Base-by-base conservation (phyloP, 805 yeast genomes). In the Nakazawaea pomicola region DNA sequence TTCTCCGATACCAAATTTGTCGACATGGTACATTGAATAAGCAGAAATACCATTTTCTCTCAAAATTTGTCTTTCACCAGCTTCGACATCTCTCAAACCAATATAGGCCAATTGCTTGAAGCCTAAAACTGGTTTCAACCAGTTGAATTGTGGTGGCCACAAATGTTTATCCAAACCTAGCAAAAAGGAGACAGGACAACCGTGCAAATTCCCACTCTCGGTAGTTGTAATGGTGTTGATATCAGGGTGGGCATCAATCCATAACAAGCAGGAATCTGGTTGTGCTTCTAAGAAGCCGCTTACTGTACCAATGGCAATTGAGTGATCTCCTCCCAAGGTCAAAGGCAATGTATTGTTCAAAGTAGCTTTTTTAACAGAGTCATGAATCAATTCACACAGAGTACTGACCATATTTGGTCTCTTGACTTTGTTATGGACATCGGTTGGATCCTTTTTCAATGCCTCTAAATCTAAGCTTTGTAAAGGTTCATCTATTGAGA, bases 221-320 rank as follows among this genome's bases (percentile, higher is more conserved):
- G 97, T 80, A 7, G 88, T 78, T 27, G 70, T 68, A 9, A 96
- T 86, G 1, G 97, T 83, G 68, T 93, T 93, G 58, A 93, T 83
- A 61, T 91, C 99, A 15, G 98, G 96, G 61, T 91, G 99, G 0
- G 99, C 99, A 64, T 91, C 99, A 52, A 91, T 83, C 99, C 99
- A 91, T 47, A 91, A 59, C 29, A 91, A 70, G 54, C 95, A 89
- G 20, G 95, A 88, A 51, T 90, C 88, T 15, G 96, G 96, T 58
- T 83, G 70, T 49, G 76, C 74, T 14, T 76, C 77, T 47, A 88
- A 70, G 24, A 90, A 85, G 2, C 95, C 98, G 23, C 87, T 72
- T 27, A 91, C 83, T 8, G 97, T 89, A 37, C 95, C 95, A 54
- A 91, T 88, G 38, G 95, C 98, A 49, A 91, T 83, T 7, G 96